Evolutionary conservation across 306 rosid genomes (phyloP).

Genomic region (Vachellia collinsii): DNA sequence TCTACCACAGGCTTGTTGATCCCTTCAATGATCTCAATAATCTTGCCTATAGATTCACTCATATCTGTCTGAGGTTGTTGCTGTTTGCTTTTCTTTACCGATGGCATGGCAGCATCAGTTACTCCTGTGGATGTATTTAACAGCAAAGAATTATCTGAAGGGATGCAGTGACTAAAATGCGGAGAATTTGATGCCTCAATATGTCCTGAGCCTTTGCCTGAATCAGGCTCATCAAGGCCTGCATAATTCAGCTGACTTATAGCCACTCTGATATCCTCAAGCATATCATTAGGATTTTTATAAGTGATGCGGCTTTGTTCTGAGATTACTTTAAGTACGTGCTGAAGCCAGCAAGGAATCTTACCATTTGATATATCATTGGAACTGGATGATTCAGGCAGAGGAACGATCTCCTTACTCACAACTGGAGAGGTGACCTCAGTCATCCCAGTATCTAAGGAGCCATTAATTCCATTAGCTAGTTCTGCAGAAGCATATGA

Average conservation of each 20-base stretch:
- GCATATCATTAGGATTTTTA: constrained; percentile 38
- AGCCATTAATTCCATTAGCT: constrained; percentile 32
- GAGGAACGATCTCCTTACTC: constrained; percentile 45
- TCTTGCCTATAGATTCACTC: constrained; percentile 45
- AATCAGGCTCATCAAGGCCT: constrained; percentile 30
- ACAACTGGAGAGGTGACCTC: constrained; percentile 34
- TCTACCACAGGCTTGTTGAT: constrained; percentile 47
- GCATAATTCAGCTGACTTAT: constrained; percentile 28
- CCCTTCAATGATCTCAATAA: constrained; percentile 70
- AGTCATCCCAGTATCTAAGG: constrained; percentile 42
- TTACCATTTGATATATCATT: constrained; percentile 24
- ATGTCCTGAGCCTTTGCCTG: constrained; percentile 34
- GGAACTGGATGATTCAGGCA: constrained; percentile 40
- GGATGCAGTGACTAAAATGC: constrained; percentile 26
- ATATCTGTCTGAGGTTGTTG: constrained; percentile 39
- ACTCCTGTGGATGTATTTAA: constrained; percentile 35
- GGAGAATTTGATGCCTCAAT: constrained; percentile 34
- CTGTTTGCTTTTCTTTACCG: constrained; percentile 24
- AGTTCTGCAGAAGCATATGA: constrained; percentile 40
- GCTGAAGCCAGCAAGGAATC: constrained; percentile 52
- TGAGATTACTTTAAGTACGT: constrained; percentile 44
- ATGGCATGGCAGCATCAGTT: constrained; percentile 23
- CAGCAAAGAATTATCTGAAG: constrained; percentile 28
- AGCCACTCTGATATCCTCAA: constrained; percentile 49
- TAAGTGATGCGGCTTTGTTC: constrained; percentile 42